Conservation (phyloP, 106 monocot genomes). For the Allium sativum region DNA sequence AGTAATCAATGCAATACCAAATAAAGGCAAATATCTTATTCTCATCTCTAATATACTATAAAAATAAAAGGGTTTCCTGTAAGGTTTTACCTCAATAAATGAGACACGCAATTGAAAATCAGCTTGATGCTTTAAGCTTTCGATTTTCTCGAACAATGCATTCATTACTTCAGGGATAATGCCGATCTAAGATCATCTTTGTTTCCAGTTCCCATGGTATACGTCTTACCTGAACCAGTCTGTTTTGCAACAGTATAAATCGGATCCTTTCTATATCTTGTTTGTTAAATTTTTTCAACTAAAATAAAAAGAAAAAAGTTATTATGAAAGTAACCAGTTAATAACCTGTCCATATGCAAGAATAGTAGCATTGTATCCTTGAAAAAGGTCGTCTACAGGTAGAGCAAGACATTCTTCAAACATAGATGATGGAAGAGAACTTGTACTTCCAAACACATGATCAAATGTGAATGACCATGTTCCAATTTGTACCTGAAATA, state of each 20-base stretch:
- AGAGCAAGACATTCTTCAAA: slow-evolving; percentile 89
- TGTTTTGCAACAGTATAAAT: slow-evolving; percentile 22
- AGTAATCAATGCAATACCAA: too few species aligned
- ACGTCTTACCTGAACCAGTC: slow-evolving; percentile 99
- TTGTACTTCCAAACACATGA: slow-evolving; percentile 79
- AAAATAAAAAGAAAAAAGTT: background rate
- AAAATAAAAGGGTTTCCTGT: too few species aligned
- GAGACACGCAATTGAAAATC: slow-evolving; percentile 93
- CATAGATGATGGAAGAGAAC: slow-evolving; percentile 74
- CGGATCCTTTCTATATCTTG: slow-evolving; percentile 5
- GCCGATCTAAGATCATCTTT: slow-evolving; percentile 59
- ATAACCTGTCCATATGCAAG: slow-evolving; percentile 96
- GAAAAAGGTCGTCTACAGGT: slow-evolving; percentile 90
- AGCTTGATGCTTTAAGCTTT: slow-evolving; percentile 54
- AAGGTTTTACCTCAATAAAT: slow-evolving; percentile 78
- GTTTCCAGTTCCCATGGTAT: slow-evolving; percentile 91
- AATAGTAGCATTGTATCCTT: slow-evolving; percentile 98
- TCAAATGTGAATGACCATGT: slow-evolving; percentile 94
- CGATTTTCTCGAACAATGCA: slow-evolving; percentile 70
- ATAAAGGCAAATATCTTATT: too few species aligned
- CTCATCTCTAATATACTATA: too few species aligned
- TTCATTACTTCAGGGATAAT: slow-evolving; percentile 85
- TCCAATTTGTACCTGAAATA: slow-evolving; percentile 96
- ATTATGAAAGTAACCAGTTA: background rate
- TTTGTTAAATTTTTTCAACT: too few species aligned